phyloP scores from a whole-genome alignment of 2,329 filamentous ascomycete species.

The Ophiocordyceps camponoti-rufipedis region DNA sequence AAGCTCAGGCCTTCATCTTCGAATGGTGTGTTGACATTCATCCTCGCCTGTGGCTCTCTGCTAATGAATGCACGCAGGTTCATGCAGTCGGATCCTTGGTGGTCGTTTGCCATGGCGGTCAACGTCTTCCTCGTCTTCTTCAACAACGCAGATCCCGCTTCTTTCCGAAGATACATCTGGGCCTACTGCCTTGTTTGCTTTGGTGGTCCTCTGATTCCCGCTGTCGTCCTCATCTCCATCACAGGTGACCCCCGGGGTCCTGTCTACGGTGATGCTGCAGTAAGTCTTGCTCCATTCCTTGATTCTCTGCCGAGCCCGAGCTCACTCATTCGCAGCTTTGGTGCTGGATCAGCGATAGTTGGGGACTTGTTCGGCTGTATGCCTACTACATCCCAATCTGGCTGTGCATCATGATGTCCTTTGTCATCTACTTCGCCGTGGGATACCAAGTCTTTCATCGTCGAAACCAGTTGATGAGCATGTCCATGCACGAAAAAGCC shows the following conservation, averaged over 20 bases:
- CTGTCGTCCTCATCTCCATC: conserved; percentile 46
- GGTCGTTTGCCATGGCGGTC: conserved; percentile 65
- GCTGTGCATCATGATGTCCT: conserved; percentile 35
- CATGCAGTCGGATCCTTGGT: conserved; percentile 58
- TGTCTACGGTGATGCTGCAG: conserved; percentile 37
- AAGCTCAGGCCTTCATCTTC: conserved; percentile 40
- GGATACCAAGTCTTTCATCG: conserved; percentile 41
- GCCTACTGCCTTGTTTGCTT: conserved; percentile 53
- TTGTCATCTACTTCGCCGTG: conserved; percentile 35
- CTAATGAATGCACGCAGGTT: conserved; percentile 30
- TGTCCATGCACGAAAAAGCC: conserved; percentile 12
- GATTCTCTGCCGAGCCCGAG: not conserved
- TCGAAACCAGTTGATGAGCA: conserved; percentile 33
- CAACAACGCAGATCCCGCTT: conserved; percentile 35
- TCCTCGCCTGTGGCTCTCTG: not conserved
- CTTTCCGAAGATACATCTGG: conserved; percentile 52
- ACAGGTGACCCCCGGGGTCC: conserved; percentile 16
- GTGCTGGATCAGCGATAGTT: conserved; percentile 39
- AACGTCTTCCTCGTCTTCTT: conserved; percentile 60
- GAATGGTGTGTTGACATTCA: conserved; percentile 30
- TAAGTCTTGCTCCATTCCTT: conserved; percentile 12
- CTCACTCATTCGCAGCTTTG: conserved; percentile 24
- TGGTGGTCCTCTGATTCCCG: conserved; percentile 48
- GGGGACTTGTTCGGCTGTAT: conserved; percentile 36
- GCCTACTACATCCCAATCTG: conserved; percentile 44